Evolutionary conservation across 2,329 filamentous ascomycete species (phyloP).

Genomic region (Cladophialophora bantiana): DNA sequence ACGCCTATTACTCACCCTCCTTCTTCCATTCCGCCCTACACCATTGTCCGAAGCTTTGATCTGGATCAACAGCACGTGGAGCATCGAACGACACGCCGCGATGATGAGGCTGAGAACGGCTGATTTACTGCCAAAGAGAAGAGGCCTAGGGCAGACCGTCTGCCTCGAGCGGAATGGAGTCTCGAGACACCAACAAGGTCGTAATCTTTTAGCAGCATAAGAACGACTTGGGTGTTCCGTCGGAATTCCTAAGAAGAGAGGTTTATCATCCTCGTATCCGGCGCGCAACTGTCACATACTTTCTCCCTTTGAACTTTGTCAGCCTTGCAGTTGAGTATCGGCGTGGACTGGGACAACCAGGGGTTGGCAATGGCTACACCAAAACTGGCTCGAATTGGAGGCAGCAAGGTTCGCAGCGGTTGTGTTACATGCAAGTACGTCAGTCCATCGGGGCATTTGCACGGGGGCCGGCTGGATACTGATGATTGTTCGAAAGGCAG

Average conservation of each 20-base stretch:
- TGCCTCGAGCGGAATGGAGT: neutral
- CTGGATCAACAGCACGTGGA: neutral
- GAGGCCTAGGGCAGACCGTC: neutral
- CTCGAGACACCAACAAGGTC: neutral
- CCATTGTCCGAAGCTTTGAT: neutral
- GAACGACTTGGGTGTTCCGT: neutral
- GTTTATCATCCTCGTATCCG: neutral
- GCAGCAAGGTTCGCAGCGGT: constrained; percentile 1
- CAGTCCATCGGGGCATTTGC: neutral
- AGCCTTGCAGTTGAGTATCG: neutral
- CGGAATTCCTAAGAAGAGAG: neutral
- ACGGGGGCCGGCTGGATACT: neutral
- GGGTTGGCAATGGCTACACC: neutral
- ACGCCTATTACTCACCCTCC: neutral
- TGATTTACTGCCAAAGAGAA: neutral
- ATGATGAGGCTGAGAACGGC: neutral
- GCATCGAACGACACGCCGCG: neutral
- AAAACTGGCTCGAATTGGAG: neutral
- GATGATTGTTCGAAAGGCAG: neutral
- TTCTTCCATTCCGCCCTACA: neutral
- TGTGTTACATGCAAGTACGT: constrained; percentile 3
- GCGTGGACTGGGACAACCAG: neutral
- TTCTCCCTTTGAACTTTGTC: neutral
- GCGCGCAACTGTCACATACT: neutral
- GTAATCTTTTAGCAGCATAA: neutral